Evolutionary conservation across 305 asterid genomes (phyloP).

Genomic region (Fraxinus floribunda): DNA sequence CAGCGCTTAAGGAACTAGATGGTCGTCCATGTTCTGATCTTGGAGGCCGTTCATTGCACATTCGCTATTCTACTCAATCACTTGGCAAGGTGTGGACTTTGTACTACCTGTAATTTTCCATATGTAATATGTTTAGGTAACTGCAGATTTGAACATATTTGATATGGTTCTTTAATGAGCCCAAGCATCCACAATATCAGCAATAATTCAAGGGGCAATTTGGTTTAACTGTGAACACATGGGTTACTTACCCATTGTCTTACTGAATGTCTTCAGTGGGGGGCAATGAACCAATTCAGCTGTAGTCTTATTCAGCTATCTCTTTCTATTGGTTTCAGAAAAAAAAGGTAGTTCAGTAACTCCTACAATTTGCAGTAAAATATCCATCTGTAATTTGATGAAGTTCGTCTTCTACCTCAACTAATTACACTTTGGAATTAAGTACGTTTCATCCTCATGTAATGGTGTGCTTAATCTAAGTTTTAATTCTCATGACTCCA

Average conservation of each 20-base stretch:
- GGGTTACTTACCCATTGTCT: neutral
- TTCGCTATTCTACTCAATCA: slow-evolving; percentile 70
- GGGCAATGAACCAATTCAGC: neutral
- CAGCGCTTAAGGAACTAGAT: slow-evolving; percentile 65
- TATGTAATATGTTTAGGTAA: neutral
- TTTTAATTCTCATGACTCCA: neutral
- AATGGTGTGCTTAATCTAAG: neutral
- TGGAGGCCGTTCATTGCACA: slow-evolving; percentile 74
- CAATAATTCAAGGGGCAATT: neutral
- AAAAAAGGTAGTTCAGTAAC: neutral
- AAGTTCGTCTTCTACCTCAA: neutral
- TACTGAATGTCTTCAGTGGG: neutral
- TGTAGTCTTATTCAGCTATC: neutral
- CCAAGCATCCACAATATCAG: neutral
- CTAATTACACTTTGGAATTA: neutral
- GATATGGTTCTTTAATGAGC: slow-evolving; percentile 2
- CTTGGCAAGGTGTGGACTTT: slow-evolving; percentile 49
- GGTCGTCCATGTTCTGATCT: slow-evolving; percentile 57
- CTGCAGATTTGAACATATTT: neutral
- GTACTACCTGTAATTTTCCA: neutral
- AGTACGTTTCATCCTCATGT: neutral
- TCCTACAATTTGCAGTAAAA: neutral
- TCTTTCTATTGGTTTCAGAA: neutral
- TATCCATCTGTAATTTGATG: neutral
- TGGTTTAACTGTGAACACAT: neutral